A percentile compares a stretch with the other conserved stretches of the same genome.
Evolutionary conservation across 169 alveolate genomes (phyloP).

Genomic region (Cryptosporidium canis): DNA sequence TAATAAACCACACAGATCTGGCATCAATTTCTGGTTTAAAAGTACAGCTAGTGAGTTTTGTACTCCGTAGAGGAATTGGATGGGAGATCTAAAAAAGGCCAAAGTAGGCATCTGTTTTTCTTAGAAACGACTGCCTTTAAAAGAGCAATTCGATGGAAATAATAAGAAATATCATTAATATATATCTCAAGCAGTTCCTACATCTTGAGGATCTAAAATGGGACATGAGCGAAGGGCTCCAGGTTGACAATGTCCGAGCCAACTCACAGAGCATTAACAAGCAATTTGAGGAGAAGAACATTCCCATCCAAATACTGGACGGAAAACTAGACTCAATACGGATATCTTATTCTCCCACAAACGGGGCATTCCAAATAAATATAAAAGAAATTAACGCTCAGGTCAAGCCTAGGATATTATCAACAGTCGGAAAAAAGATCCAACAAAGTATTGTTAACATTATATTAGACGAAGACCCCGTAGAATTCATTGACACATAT

Average conservation of each 20-base stretch:
- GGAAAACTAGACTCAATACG: conserved; percentile 38
- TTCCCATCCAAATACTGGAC: conserved; percentile 31
- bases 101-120: not conserved
- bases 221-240: conserved; percentile 53
- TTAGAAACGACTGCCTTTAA: not conserved
- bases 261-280: conserved; percentile 16
- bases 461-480: conserved; percentile 65
- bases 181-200: conserved; percentile 30
- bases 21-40: not conserved
- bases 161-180: conserved; percentile 24
- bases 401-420: conserved; percentile 30
- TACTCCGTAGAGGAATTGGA: not conserved
- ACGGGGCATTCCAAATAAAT: conserved; percentile 16
- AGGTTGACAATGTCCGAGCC: conserved; percentile 21
- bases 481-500: conserved; percentile 50
- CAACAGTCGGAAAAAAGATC: conserved; percentile 64
- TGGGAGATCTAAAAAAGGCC: not conserved
- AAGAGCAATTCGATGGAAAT: conserved; percentile 15
- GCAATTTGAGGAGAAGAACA: conserved; percentile 10
- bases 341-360: conserved; percentile 44
- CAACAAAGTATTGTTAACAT: conserved; percentile 57
- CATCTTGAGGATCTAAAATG: conserved; percentile 57
- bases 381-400: conserved; percentile 46
- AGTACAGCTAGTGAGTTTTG: not conserved
- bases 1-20: not conserved